Evolutionary conservation across 495 filamentous ascomycete genomes (phyloP), one percentile per base, ranked within the genome.

Genomic region (Chaetomidium leptoderma): DNA sequence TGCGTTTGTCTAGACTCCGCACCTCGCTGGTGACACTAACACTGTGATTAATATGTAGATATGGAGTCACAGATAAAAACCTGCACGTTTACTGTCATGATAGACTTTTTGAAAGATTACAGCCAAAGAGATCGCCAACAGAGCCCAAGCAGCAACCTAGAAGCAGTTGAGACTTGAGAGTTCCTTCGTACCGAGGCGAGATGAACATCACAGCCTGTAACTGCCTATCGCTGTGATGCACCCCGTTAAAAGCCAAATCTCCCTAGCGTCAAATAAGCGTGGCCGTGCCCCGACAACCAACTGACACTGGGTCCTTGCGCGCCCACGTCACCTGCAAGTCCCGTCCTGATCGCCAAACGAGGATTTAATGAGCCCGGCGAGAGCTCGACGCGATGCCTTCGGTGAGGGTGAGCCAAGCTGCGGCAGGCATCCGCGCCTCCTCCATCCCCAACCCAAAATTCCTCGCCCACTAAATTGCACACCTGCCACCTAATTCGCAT

Each of bases 351-450:
- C 54, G 59, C 59, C 59, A 61, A 53, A 61, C 44, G 54, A 53
- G 59, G 37, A 57, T 51, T 50, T 48, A 53, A 37, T 56, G 45
- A 55, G 43, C 42, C 40, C 35, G 59, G 42, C 55, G 51, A 61
- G 48, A 57, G 49, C 33, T 40, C 51, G 52, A 67, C 65, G 63
- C 60, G 65, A 68, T 68, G 63, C 26, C 61, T 62, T 65, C 61
- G 53, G 49, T n/a, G 52, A 51, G 21, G 7, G 49, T 33, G 39
- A 51, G 59, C 59, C 58, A 59, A 64, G 64, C 64, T 57, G 59
- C 57, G 53, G 54, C 58, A 64, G 55, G 58, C 62, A 59, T 47
- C 61, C 52, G 52, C 55, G 55, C 54, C 53, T 56, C n/a, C 53
- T 49, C 37, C 29, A 44, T 58, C 47, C 14, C 32, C 45, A 50